Evolutionary conservation across 345 rosid genomes (phyloP), one percentile per base, ranked within the genome.

Genomic region (Salix purpurea): DNA sequence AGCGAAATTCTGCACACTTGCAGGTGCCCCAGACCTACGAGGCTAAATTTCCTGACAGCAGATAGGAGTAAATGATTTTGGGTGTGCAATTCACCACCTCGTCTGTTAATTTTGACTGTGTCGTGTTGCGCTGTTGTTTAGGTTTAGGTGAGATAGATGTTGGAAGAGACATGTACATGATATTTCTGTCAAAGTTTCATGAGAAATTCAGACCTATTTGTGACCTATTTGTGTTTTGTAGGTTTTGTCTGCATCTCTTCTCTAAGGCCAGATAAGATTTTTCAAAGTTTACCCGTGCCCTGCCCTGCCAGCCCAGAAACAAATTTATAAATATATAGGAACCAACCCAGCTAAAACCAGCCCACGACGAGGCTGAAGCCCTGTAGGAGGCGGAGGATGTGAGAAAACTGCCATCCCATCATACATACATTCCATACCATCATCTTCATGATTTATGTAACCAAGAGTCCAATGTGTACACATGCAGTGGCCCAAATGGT

Each of bases 11-110:
- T 42, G 23, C 26, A 23, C 71, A 21, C 39, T 3, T 37, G 52
- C 89, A 93, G 97, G 82, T 81, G 21, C 94, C 91, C 40, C 86
- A 83, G 75, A 67, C 77, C 28, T 93, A 90, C 30, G 92, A 90
- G 76, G 81, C 83, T 36, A 86, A 88, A 76, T 93, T 93, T 70
- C 92, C 89, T 0, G 90, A 90, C 60, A 84, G 96, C 83, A 77
- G 78, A 64, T 77, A 83, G 19, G 73, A 56, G 66, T 37, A 14
- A 12, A 62, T 58, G 65, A 36, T 16, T 32, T 40, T 44, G 11
- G 48, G 28, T 32, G 42, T 61, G 19, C 8, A 44, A 46, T 54
- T 15, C 23, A 19, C 37, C 13, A n/a, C 15, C 24, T 26, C 60
- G 3, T 72, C n/a, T 52, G 48, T 32, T 56, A 54, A 24, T 48